Percentiles rank a stretch among this genome's conserved stretches.
These are phyloP conservation scores for Bromus sterilis DNA, from an alignment of 176 grass and related monocot species.

Conservation along the genomic window DNA sequence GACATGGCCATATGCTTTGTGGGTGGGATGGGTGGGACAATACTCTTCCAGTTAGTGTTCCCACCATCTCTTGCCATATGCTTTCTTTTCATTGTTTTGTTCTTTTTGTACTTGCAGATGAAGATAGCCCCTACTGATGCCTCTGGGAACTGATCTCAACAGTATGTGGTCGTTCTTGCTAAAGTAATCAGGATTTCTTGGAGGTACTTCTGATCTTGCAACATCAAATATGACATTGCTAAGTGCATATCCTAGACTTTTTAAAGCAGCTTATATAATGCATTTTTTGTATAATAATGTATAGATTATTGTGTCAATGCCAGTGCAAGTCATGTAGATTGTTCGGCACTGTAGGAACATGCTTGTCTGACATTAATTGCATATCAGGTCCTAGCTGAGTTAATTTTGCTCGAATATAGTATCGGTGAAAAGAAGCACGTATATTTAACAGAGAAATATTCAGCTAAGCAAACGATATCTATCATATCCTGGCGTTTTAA, in stretches of 20 bases:
- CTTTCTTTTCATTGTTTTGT: not conserved
- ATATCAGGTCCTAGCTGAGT: not conserved
- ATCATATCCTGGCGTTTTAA: not conserved
- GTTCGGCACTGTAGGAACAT: not conserved
- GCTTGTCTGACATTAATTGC: not conserved
- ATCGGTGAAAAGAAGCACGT: not conserved
- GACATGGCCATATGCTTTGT: not conserved
- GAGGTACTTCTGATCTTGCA: constrained; percentile 36
- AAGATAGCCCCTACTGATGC: constrained; percentile 12
- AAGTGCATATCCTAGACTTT: constrained; percentile 23
- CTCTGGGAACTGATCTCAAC: constrained; percentile 37
- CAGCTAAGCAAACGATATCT: not conserved
- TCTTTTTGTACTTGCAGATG: not conserved
- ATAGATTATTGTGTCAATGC: not conserved
- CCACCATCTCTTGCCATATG: not conserved
- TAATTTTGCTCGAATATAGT: not conserved
- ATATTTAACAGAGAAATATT: not conserved
- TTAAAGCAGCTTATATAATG: not conserved
- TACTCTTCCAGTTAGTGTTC: constrained; percentile 4
- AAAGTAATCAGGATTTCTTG: constrained; percentile 38
- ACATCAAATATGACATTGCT: constrained; percentile 38
- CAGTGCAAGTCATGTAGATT: not conserved
- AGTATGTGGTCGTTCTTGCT: constrained; percentile 27
- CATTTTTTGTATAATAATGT: not conserved
- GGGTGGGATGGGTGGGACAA: no score